Evolutionary conservation across 2,329 filamentous ascomycete species (phyloP).

Genomic region (Leptographium radiaticola): DNA sequence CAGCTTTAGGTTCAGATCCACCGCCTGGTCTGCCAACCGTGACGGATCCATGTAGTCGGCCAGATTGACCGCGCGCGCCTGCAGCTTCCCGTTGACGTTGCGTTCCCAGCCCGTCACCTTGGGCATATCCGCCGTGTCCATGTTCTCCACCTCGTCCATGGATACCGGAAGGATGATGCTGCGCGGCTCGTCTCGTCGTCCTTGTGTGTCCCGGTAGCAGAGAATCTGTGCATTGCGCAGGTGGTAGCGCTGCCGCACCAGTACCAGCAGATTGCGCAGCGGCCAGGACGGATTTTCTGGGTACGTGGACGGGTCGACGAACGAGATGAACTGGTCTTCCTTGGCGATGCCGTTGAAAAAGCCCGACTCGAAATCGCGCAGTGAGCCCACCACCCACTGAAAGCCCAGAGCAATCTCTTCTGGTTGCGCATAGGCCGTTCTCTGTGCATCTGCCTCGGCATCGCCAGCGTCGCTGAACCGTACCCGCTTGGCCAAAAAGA

Average conservation of each 20-base stretch:
- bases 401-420: constrained; percentile 45
- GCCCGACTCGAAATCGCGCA: constrained; percentile 68
- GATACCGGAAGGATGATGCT: constrained; percentile 64
- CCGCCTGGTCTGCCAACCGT: constrained; percentile 79
- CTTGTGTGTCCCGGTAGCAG: constrained; percentile 77
- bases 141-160: constrained; percentile 33
- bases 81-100: constrained; percentile 63
- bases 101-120: constrained; percentile 96
- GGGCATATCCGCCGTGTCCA: constrained; percentile 47
- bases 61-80: constrained; percentile 66
- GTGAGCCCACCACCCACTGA: constrained; percentile 62
- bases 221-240: constrained; percentile 69
- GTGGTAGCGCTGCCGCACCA: constrained; percentile 71
- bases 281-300: constrained; percentile 82
- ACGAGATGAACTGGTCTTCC: constrained; percentile 72
- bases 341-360: constrained; percentile 66
- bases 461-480: constrained; percentile 16
- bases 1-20: constrained; percentile 90
- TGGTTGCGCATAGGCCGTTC: constrained; percentile 28
- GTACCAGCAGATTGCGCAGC: constrained; percentile 72
- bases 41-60: constrained; percentile 88
- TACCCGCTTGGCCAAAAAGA: constrained; percentile 83
- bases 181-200: constrained; percentile 63
- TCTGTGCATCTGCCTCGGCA: constrained; percentile 18
- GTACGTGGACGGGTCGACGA: constrained; percentile 89